Evolutionary conservation across 345 rosid genomes (phyloP), one percentile per base, ranked within the genome.

Genomic region (Ceriops zippeliana): DNA sequence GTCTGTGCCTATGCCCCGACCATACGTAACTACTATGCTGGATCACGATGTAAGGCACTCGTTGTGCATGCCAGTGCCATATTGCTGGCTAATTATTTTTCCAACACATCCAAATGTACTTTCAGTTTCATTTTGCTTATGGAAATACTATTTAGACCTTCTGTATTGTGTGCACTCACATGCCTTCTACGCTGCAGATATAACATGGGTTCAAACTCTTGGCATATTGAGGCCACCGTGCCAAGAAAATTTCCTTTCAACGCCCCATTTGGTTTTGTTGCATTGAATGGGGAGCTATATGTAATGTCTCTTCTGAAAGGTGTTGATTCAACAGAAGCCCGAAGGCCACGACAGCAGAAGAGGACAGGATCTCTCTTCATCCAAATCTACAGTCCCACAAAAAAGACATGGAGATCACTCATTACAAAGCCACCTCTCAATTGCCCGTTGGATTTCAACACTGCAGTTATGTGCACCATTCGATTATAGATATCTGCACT

Each of bases 401-500:
- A 75, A 82, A 93, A 84, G 79, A 83, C 86, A 30, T 93, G 97
- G 98, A 85, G 97, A 65, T 79, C 73, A 20, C 46, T 85, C 8
- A 21, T 72, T 32, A 46, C 89, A 34, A 89, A 79, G 82, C 82
- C 82, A 27, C 97, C 92, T 56, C 81, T 85, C 7, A 64, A 58
- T 61, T 47, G 69, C 38, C 85, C 76, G 11, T 76, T 93, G 75
- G 90, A 90, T 82, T 85, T 89, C 70, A 79, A 77, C 51, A 81
- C 85, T 53, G 85, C 91, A 22, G 85, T 86, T 61, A 80, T 84
- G 86, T 89, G 97, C 85, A 78, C 89, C 69, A 72, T 93, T 73
- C 82, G 46, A 56, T 38, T 90, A 63, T 92, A 89, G 80, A 63
- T 13, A 61, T 59, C 3, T 38, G 38, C 42, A 7, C 38, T 13